A percentile compares a stretch with the other conserved stretches of the same genome.
phyloP scores from a whole-genome alignment of 2,329 filamentous ascomycete genomes.

The Ceratocystis colombiana region DNA sequence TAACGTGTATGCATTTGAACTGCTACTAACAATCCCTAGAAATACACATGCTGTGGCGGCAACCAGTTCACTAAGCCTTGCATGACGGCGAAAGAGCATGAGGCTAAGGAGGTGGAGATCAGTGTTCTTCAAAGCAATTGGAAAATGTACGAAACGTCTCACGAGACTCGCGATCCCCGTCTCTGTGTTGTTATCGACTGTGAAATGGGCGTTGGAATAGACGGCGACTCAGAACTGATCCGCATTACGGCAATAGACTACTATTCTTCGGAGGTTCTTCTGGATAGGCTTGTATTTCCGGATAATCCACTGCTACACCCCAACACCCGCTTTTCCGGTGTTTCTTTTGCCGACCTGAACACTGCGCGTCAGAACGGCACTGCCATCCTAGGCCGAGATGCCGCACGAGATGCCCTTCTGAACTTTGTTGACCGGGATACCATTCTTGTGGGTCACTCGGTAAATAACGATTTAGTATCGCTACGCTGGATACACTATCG shows the following conservation, averaged over 20 bases:
- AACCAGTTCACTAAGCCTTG: conserved; percentile 29
- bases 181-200: conserved; percentile 42
- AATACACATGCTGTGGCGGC: conserved; percentile 32
- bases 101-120: conserved; percentile 6
- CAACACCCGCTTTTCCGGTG: conserved; percentile 43
- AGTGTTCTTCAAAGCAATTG: conserved; percentile 30
- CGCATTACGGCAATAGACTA: conserved; percentile 44
- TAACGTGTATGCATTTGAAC: background rate
- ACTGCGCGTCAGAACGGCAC: conserved; percentile 30
- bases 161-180: conserved; percentile 14
- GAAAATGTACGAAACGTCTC: conserved; percentile 29
- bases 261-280: conserved; percentile 39
- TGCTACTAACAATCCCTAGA: conserved; percentile 27
- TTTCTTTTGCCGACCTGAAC: conserved; percentile 36
- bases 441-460: conserved; percentile 41
- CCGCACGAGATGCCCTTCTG: conserved; percentile 37
- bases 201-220: conserved; percentile 42
- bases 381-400: conserved; percentile 36
- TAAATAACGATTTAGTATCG: conserved; percentile 36
- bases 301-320: conserved; percentile 39
- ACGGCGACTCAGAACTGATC: conserved; percentile 42
- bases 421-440: conserved; percentile 39
- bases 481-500: conserved; percentile 41
- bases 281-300: conserved; percentile 44
- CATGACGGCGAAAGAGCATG: conserved; percentile 29